Percentiles rank a stretch among this genome's conserved stretches.
phyloP scores from a whole-genome alignment of 192 early-diverging fungal species.

The Podila minutissima region DNA sequence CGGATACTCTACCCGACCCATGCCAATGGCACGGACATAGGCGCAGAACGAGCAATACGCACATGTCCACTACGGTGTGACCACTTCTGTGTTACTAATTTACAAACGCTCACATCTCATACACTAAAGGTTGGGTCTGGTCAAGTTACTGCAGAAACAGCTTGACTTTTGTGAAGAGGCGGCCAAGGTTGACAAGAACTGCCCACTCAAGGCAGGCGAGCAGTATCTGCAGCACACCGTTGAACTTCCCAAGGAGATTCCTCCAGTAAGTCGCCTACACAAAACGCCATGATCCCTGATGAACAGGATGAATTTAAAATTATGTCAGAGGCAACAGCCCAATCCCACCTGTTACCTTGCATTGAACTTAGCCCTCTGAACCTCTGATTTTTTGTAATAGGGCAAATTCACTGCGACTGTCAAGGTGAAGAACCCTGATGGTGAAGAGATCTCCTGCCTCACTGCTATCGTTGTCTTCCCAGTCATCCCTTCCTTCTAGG shows the following conservation, averaged over 20 bases:
- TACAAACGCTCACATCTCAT: background rate
- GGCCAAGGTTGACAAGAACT: slow-evolving; percentile 56
- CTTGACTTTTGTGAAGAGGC: slow-evolving; percentile 64
- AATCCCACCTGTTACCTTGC: background rate
- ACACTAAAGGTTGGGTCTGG: slow-evolving; percentile 40
- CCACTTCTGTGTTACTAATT: background rate
- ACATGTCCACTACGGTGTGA: background rate
- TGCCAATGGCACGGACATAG: too few relatives aligned
- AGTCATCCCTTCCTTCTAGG: background rate
- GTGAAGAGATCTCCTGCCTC: slow-evolving; percentile 57
- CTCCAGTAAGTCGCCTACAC: slow-evolving; percentile 49
- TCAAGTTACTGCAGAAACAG: slow-evolving; percentile 56
- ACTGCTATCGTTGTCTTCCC: slow-evolving; percentile 51
- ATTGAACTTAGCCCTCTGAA: background rate
- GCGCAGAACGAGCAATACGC: too few relatives aligned
- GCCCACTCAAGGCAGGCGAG: slow-evolving; percentile 58
- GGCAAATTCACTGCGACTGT: slow-evolving; percentile 64
- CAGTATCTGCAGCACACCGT: slow-evolving; percentile 52
- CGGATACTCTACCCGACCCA: too few relatives aligned
- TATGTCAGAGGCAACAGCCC: background rate
- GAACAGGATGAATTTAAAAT: background rate
- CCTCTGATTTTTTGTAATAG: slow-evolving; percentile 36
- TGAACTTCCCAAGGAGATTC: slow-evolving; percentile 66
- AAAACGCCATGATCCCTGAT: background rate
- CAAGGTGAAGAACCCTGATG: slow-evolving; percentile 48